Evolutionary conservation across 345 rosid genomes (phyloP).

Genomic region (Firmiana major): DNA sequence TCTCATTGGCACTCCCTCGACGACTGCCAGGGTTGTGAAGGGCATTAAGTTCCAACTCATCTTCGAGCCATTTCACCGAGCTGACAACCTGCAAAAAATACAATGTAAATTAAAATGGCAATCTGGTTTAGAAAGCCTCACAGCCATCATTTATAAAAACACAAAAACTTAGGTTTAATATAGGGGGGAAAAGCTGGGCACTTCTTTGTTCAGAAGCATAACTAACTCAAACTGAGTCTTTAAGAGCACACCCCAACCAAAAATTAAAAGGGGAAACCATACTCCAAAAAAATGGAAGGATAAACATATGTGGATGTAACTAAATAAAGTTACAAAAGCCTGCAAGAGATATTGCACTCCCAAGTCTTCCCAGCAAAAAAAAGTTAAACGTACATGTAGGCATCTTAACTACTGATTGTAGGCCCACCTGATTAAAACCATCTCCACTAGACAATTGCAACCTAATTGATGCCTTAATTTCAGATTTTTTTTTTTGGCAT

Average conservation of each 20-base stretch:
- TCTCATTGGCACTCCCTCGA: conserved; percentile 88
- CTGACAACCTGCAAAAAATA: conserved; percentile 72
- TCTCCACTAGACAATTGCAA: neutral
- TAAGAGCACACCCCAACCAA: neutral
- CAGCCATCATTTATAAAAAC: conserved; percentile 6
- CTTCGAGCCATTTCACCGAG: conserved; percentile 99
- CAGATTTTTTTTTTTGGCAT: neutral
- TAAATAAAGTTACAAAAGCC: neutral
- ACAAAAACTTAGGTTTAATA: neutral
- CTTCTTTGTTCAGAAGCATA: neutral
- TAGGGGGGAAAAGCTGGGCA: neutral
- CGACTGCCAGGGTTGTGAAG: conserved; percentile 95
- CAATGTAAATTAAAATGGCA: conserved; percentile 1
- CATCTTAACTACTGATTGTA: neutral
- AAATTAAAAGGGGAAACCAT: neutral
- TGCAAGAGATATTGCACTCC: neutral
- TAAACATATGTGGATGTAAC: neutral
- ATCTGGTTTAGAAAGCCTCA: neutral
- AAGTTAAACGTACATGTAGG: neutral
- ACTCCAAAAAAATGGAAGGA: neutral
- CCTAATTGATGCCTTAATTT: neutral
- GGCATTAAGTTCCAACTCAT: conserved; percentile 95
- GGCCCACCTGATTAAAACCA: neutral
- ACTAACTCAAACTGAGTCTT: neutral
- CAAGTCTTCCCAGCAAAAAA: neutral